A percentile compares a stretch with the other conserved stretches of the same genome.
These are phyloP conservation scores for Trichoderma harzianum DNA, from an alignment of 2,329 filamentous ascomycete genomes.

Conservation along the genomic window DNA sequence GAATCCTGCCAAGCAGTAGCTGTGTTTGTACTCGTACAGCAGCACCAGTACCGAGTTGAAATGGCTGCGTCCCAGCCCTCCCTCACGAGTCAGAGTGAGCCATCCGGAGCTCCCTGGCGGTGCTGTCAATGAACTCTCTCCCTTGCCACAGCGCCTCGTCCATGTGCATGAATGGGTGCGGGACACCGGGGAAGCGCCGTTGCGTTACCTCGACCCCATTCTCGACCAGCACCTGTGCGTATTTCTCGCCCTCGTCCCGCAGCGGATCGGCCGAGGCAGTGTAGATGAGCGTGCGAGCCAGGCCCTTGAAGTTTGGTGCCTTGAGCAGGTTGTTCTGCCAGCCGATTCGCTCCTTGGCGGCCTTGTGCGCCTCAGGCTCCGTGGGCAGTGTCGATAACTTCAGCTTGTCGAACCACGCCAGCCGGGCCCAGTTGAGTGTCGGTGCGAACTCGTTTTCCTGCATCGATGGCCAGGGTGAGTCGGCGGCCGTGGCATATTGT, in stretches of 20 bases:
- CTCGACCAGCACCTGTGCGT: conserved; percentile 40
- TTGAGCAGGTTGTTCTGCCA: conserved; percentile 34
- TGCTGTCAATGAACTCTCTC: conserved; percentile 33
- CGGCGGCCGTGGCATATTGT: conserved; percentile 32
- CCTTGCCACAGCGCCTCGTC: conserved; percentile 38
- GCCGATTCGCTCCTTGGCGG: conserved; percentile 22
- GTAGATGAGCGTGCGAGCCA: conserved; percentile 40
- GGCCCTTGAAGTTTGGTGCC: conserved; percentile 33
- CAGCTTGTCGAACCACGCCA: conserved; percentile 40
- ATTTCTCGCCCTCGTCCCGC: conserved; percentile 48
- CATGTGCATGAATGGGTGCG: conserved; percentile 51
- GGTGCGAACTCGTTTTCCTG: conserved; percentile 40
- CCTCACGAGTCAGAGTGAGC: conserved; percentile 24
- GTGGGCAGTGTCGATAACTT: conserved; percentile 29
- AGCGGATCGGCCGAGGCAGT: conserved; percentile 45
- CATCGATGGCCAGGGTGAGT: conserved; percentile 41
- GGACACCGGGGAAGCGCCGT: conserved; percentile 45
- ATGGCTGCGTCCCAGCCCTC: neutral
- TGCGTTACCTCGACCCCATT: conserved; percentile 44
- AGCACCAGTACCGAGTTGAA: neutral
- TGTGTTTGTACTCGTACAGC: neutral
- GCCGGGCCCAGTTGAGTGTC: conserved; percentile 42
- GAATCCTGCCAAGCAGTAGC: neutral
- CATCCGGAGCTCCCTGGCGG: conserved; percentile 31
- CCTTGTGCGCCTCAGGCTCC: conserved; percentile 17